phyloP scores from a whole-genome alignment of 2,329 filamentous ascomycete species.

The Sclerotinia minor region DNA sequence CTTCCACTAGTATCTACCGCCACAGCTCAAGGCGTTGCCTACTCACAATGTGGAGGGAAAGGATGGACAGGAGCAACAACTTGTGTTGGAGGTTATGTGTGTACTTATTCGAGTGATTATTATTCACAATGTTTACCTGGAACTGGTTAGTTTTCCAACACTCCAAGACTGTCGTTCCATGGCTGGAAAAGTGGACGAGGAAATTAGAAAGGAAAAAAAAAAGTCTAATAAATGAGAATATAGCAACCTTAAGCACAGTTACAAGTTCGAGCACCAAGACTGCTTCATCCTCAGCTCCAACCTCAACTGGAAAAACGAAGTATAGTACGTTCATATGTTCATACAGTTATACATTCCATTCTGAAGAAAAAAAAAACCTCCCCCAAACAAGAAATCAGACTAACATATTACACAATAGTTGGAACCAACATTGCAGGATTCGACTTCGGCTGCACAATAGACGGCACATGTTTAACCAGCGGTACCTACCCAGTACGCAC shows the following conservation, averaged over 20 bases:
- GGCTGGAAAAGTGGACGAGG: not conserved
- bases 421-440: constrained; percentile 44
- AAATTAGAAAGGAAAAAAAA: not conserved
- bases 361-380: too few species aligned
- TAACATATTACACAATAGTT: constrained; percentile 29
- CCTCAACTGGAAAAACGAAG: constrained; percentile 28
- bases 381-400: not conserved
- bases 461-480: constrained; percentile 43
- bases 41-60: constrained; percentile 36
- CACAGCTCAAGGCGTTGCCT: constrained; percentile 24
- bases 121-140: constrained; percentile 41
- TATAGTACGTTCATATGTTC: constrained; percentile 28
- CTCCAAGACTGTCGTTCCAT: too few species aligned
- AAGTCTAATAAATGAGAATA: not conserved
- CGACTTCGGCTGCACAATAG: constrained; percentile 50
- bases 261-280: constrained; percentile 16
- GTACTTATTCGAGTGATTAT: constrained; percentile 36
- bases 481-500: constrained; percentile 34
- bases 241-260: constrained; percentile 13
- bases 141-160: constrained; percentile 11
- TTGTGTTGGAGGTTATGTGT: constrained; percentile 41
- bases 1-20: not conserved
- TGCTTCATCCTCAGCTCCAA: constrained; percentile 1
- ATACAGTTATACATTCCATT: not conserved
- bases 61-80: constrained; percentile 39